Conservation (phyloP, 148 eudicot species). For the Amaranthus cruentus region DNA sequence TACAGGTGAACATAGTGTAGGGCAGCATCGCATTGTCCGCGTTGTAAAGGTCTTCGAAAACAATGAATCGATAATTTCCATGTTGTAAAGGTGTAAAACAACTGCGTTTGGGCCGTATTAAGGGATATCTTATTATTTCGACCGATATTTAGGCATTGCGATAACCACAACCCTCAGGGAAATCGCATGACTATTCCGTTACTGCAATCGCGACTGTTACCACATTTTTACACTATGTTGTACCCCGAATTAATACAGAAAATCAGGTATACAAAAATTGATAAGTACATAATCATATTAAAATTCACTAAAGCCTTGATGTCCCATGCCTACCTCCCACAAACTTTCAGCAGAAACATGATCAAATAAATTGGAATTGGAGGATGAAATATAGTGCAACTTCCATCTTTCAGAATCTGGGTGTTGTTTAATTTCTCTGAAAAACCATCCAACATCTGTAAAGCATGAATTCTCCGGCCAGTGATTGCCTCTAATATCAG, state of each 20-base stretch:
- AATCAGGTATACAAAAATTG: neutral
- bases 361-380: conserved; percentile 38
- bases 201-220: neutral
- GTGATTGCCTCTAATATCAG: conserved; percentile 26
- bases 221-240: neutral
- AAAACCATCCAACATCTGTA: conserved; percentile 26
- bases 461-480: conserved; percentile 38
- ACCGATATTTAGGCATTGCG: neutral
- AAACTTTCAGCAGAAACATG: conserved; percentile 63
- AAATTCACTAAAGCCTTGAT: conserved; percentile 2
- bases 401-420: conserved; percentile 43
- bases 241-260: neutral
- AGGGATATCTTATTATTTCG: no score
- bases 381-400: conserved; percentile 45
- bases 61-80: no score
- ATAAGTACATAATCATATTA: neutral
- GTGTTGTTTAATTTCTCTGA: conserved; percentile 27
- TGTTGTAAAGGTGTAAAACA: no score
- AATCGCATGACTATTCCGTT: no score
- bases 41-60: no score
- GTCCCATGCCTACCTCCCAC: conserved; percentile 71
- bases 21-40: no score
- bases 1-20: no score
- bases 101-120: no score
- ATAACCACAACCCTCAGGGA: neutral